These are phyloP conservation scores for Coniella lustricola DNA, from an alignment of 2,329 filamentous ascomycete species.

Conservation along the genomic window DNA sequence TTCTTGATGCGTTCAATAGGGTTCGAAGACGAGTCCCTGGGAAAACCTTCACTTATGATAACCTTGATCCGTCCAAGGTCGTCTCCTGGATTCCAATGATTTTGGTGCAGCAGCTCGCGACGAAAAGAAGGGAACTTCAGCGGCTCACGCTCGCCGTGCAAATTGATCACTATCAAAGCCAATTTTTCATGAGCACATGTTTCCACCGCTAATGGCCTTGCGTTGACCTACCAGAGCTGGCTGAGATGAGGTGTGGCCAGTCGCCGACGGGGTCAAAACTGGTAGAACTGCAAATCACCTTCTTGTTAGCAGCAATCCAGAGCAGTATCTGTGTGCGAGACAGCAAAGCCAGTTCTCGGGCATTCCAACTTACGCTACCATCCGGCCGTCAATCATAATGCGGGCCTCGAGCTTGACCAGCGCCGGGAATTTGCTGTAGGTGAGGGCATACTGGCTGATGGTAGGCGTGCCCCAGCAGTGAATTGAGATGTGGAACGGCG, in stretches of 20 bases:
- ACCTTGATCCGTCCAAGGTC: slow-evolving; percentile 69
- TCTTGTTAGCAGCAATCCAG: background rate
- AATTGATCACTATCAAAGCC: slow-evolving; percentile 37
- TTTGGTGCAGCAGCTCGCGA: slow-evolving; percentile 59
- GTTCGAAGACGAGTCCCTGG: slow-evolving; percentile 40
- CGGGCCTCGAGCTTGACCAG: slow-evolving; percentile 56
- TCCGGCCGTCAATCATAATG: slow-evolving; percentile 60
- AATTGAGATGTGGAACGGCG: slow-evolving; percentile 64
- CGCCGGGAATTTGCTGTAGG: slow-evolving; percentile 49
- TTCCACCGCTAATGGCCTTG: background rate
- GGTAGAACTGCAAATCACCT: slow-evolving; percentile 39
- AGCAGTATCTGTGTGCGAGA: background rate
- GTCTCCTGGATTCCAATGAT: slow-evolving; percentile 65
- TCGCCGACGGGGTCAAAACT: slow-evolving; percentile 43
- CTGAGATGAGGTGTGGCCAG: slow-evolving; percentile 45
- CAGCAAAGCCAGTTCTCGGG: background rate
- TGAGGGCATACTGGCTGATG: slow-evolving; percentile 49
- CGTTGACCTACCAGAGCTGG: slow-evolving; percentile 32
- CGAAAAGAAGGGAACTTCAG: slow-evolving; percentile 70
- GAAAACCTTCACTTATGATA: slow-evolving; percentile 66
- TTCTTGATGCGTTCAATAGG: slow-evolving; percentile 65
- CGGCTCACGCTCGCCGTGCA: slow-evolving; percentile 50
- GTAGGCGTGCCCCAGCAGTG: slow-evolving; percentile 64
- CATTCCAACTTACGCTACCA: slow-evolving; percentile 48
- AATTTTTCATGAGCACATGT: background rate